phyloP scores from a whole-genome alignment of 2,329 filamentous ascomycete genomes.

The Didymella exigua region DNA sequence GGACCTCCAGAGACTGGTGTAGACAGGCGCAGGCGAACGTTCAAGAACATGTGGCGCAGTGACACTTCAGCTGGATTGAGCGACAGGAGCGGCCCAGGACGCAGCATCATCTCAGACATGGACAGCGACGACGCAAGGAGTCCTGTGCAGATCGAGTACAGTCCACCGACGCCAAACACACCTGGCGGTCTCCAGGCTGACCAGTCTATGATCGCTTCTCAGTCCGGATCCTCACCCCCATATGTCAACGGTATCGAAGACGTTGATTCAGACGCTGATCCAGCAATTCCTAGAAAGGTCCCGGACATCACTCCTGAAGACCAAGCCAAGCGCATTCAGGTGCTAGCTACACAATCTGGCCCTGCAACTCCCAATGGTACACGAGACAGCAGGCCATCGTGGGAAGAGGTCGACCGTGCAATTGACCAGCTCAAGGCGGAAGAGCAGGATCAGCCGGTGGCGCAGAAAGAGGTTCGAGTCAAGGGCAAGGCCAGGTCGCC shows the following conservation, averaged over 20 bases:
- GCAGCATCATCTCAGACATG: conserved; percentile 32
- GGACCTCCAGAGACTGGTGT: conserved; percentile 36
- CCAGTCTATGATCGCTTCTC: conserved; percentile 1
- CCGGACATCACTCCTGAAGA: conserved; percentile 25
- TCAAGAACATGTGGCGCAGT: conserved; percentile 44
- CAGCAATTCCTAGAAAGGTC: conserved; percentile 10
- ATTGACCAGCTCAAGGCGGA: conserved; percentile 42
- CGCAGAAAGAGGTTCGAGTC: conserved; percentile 11
- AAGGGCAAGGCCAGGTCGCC: conserved; percentile 37
- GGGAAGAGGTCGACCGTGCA: conserved; percentile 46
- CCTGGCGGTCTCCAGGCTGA: conserved; percentile 6
- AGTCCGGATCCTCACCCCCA: conserved; percentile 15
- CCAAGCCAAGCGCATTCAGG: conserved; percentile 36
- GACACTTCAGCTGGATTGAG: conserved; percentile 40
- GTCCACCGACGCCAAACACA: conserved; percentile 43
- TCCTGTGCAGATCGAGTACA: conserved; percentile 38
- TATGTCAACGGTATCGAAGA: conserved; percentile 23
- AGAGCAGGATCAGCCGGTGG: conserved; percentile 23
- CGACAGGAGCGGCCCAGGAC: conserved; percentile 39
- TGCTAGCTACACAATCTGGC: conserved; percentile 50
- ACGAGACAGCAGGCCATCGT: conserved; percentile 45
- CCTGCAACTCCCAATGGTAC: conserved; percentile 52
- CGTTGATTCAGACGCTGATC: conserved; percentile 13
- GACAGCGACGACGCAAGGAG: conserved; percentile 44
- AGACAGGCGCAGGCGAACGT: conserved; percentile 38